A percentile compares a stretch with the other conserved stretches of the same genome.
Evolutionary conservation across 2,329 filamentous ascomycete species (phyloP).

Genomic region (Fusarium napiforme): DNA sequence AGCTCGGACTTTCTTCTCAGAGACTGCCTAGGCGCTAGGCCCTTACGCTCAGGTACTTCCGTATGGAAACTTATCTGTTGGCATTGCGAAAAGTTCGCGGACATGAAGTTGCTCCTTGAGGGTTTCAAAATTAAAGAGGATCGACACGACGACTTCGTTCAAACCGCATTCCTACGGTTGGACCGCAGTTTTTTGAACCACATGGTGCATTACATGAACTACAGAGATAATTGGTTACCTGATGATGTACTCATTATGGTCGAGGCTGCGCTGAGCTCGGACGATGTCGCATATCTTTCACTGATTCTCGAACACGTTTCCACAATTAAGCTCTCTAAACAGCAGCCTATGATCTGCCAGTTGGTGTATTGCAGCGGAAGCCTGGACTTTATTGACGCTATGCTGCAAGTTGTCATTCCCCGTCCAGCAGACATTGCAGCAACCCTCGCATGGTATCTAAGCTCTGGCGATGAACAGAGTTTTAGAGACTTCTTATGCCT

Average conservation of each 20-base stretch:
- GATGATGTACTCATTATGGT: background rate
- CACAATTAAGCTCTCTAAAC: no score
- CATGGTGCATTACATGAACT: no score
- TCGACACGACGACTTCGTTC: accelerated
- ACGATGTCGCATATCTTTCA: background rate
- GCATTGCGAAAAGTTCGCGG: background rate
- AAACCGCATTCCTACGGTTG: background rate
- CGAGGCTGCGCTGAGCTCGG: background rate
- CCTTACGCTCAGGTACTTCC: accelerated
- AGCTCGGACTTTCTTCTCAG: accelerated
- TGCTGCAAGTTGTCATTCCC: no score
- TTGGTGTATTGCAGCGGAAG: accelerated
- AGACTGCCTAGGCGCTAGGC: background rate
- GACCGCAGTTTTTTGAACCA: accelerated
- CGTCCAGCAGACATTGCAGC: background rate
- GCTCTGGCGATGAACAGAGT: no score
- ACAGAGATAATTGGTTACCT: no score
- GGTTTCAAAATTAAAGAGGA: no score
- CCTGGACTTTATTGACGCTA: accelerated
- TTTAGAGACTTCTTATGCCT: background rate
- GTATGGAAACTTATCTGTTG: background rate
- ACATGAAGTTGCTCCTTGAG: background rate
- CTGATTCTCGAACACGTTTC: accelerated
- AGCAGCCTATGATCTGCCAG: accelerated
- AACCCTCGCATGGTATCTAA: background rate